Conservation (phyloP, 352 stramenopile genomes). For the Phytophthora fragariae region DNA sequence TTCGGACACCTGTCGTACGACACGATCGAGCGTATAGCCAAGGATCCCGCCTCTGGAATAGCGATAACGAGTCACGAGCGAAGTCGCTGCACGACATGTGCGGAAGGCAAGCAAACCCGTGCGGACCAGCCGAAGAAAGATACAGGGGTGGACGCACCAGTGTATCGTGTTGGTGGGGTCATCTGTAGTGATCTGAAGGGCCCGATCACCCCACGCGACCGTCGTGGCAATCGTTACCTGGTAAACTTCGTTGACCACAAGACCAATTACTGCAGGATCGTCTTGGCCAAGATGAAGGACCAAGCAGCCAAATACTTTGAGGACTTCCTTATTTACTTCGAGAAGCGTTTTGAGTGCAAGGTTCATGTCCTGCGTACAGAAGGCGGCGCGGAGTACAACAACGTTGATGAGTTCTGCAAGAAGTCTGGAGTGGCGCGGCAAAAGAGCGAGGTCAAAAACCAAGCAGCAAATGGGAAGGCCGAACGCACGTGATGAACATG, state of each 20-base stretch:
- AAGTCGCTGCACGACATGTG: slow-evolving; percentile 8
- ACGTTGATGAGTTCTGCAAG: slow-evolving; percentile 40
- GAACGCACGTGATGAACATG: slow-evolving; percentile 24
- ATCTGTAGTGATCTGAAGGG: slow-evolving; percentile 31
- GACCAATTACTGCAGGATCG: slow-evolving; percentile 28
- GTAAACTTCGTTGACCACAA: slow-evolving; percentile 30
- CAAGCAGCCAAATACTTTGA: slow-evolving; percentile 16
- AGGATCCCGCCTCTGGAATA: slow-evolving; percentile 10
- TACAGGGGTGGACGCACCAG: slow-evolving; percentile 12
- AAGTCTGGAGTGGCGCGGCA: slow-evolving; percentile 31
- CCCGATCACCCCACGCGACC: slow-evolving; percentile 13
- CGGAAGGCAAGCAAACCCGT: slow-evolving; percentile 24
- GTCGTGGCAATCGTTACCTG: slow-evolving; percentile 26
- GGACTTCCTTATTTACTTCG: slow-evolving; percentile 17
- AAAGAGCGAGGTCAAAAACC: slow-evolving; percentile 29
- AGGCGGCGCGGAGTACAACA: slow-evolving; percentile 35
- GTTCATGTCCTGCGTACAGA: slow-evolving; percentile 25
- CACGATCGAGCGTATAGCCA: slow-evolving; percentile 1
- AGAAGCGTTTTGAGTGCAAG: slow-evolving; percentile 18
- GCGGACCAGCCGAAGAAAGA: slow-evolving; percentile 8
- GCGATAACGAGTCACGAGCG: background rate
- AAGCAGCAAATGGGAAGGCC: slow-evolving; percentile 38
- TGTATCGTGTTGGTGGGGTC: slow-evolving; percentile 17
- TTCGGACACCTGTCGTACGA: slow-evolving; percentile 11
- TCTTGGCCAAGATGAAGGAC: slow-evolving; percentile 21